A percentile compares a stretch with the other conserved stretches of the same genome.
Evolutionary conservation across 176 grass and related monocot genomes (phyloP).

Genomic region (Musa troglodytarum): DNA sequence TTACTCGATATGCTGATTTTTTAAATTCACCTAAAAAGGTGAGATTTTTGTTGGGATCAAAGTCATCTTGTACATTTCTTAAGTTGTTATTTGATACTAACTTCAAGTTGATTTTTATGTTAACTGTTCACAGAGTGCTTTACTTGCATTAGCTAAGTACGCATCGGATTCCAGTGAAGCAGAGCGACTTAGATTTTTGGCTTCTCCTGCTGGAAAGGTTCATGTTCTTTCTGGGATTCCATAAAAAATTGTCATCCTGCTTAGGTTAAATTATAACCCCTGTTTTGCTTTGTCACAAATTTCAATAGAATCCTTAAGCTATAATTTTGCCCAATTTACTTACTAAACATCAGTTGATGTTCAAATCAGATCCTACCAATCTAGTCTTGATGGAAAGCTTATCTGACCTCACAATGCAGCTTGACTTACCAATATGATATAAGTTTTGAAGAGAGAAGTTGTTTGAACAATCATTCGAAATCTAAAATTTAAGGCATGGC

Average conservation of each 20-base stretch:
- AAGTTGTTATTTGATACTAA: neutral
- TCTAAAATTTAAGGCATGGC: neutral
- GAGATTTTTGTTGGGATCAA: constrained; percentile 4
- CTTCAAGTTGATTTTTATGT: constrained; percentile 7
- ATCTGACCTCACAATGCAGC: neutral
- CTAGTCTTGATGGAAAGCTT: neutral
- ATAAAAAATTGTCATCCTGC: neutral
- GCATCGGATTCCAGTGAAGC: constrained; percentile 63
- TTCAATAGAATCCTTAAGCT: neutral
- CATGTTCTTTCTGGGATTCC: constrained; percentile 5
- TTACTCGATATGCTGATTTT: constrained; percentile 87
- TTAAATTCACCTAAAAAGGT: constrained; percentile 98
- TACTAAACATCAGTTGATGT: neutral
- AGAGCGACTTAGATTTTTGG: constrained; percentile 64
- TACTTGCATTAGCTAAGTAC: constrained; percentile 66
- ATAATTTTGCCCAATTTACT: neutral
- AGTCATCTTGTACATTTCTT: constrained; percentile 1
- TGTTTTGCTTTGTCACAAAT: no score
- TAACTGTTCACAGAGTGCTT: constrained; percentile 47
- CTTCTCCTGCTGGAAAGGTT: constrained; percentile 88
- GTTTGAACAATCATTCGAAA: neutral
- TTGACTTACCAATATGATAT: neutral
- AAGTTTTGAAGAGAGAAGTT: neutral
- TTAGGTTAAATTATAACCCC: no score
- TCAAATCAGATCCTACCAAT: neutral